Base-by-base conservation (phyloP, 768 basidiomycete species). In the Tephrocybe sp. region DNA sequence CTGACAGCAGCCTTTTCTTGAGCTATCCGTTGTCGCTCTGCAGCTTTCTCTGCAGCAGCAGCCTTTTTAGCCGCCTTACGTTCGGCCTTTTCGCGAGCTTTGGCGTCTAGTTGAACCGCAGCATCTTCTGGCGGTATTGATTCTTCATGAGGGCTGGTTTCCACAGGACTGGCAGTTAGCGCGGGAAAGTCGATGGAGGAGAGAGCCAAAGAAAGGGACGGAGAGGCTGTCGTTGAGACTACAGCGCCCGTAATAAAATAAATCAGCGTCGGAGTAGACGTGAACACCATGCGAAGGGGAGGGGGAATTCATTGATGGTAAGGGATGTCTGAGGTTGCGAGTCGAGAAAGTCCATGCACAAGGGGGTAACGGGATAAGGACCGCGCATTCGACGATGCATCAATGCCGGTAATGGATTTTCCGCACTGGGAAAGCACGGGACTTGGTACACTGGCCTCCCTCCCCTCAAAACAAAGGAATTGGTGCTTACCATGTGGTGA, bases 371-470 rank as follows among this genome's bases (percentile, higher is more conserved):
- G 59, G 52, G 54, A 65, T 56, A 65, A 59, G 65, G 60, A 65
- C 65, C 64, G 66, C 57, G 66, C 60, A 66, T 68, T 67, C 64
- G 68, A 68, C 58, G 71, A 69, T 70, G 63, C 57, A 74, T 88
- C 76, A 88, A 74, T 78, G 79, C 66, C 79, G 84, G 79, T 83
- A 75, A 71, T 80, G 81, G 73, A 81, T 73, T 80, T 84, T 85
- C 84, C 85, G 86, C 83, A 87, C 87, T 89, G 85, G 75, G 73
- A 87, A 88, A 86, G 87, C 76, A 87, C 83, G 85, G 85, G 70
- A 73, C 86, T 89, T 78, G 89, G 87, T 88, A 90, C 84, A 79
- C 79, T 82, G 84, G 76, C 85, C 85, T 80, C 85, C 87, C 84
- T 86, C 87, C 85, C 85, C 84, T 80, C 66, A 70, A 69, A 68